Base-by-base conservation (phyloP, 768 basidiomycete species). In the Pleurotus sapidus region DNA sequence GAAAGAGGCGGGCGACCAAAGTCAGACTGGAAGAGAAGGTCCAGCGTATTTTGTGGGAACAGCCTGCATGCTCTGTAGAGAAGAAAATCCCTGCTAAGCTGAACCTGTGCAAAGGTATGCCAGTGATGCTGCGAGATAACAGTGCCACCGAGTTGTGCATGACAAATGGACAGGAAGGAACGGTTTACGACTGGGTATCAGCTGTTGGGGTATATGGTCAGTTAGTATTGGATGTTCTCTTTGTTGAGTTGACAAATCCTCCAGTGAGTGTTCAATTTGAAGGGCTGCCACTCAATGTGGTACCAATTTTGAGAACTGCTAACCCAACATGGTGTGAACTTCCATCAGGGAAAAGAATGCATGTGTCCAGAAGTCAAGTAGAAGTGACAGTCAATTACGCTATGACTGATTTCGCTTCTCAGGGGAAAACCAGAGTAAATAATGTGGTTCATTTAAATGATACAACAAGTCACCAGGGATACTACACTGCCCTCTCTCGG, bases 351-450 rank as follows among this genome's bases (percentile, higher is more conserved):
- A 30, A 15, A 3, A 18, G 9, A 1, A 18, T 69, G 0, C 46
- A 23, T 8, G 54, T 74, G 8, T 51, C 55, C 8, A 14, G 68
- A 9, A 49, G 58, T 7, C 72, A 74, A 58, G 64, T 70, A 2
- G 57, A 64, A 14, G 50, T 72, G 1, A 24, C 67, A 1, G 55
- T 61, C 1, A 72, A 70, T 54, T 73, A 72, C 60, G 62, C 69
- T 15, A 71, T 72, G 69, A 73, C 72, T 3, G 72, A 72, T 54
- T 73, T 68, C 59, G 60, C 67, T 5, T 70, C 69, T 1, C 73
- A 74, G 57, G 72, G 73, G 3, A 70, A 68, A 49, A 69, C 70
- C 12, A 57, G 67, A 38, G 27, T 25, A 14, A 34, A 57, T 3
- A 71, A 72, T 64, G 53, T 65, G 1, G 65, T 67, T 2, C 67